Conservation (phyloP, 257 asterid species). For the Henckelia pumila region DNA sequence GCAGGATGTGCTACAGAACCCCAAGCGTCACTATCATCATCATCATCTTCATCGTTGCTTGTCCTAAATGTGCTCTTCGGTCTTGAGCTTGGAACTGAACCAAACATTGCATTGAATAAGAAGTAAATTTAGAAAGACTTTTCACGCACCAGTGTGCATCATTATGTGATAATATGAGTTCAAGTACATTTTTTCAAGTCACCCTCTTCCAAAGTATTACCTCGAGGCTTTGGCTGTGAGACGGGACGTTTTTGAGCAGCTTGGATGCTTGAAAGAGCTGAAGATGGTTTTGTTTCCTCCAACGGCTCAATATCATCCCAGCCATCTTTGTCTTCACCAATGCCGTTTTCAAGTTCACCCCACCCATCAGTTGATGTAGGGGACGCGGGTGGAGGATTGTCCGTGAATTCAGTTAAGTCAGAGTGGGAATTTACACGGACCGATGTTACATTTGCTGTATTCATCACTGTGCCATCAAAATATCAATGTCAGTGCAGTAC, state of each 20-base stretch:
- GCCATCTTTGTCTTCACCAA: conserved; percentile 68
- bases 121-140: conserved; percentile 6
- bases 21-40: conserved; percentile 50
- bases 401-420: conserved; percentile 48
- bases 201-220: conserved; percentile 29
- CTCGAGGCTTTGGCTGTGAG: conserved; percentile 64
- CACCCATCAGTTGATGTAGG: conserved; percentile 89
- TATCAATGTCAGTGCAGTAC: conserved; percentile 27
- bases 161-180: background rate
- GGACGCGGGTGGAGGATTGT: conserved; percentile 56
- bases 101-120: conserved; percentile 25
- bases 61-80: conserved; percentile 44
- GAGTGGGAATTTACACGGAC: conserved; percentile 49
- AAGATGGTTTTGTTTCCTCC: conserved; percentile 69
- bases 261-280: conserved; percentile 80
- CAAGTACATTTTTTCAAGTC: background rate
- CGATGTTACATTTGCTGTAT: conserved; percentile 43
- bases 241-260: conserved; percentile 94
- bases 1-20: conserved; percentile 60
- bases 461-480: conserved; percentile 42
- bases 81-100: conserved; percentile 58
- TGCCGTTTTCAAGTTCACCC: conserved; percentile 90
- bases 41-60: conserved; percentile 42
- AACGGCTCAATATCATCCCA: conserved; percentile 97
- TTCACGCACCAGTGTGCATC: background rate